Evolutionary conservation across 2,329 filamentous ascomycete species (phyloP), one percentile per base, ranked within the genome.

Genomic region (Colletotrichum lentis): DNA sequence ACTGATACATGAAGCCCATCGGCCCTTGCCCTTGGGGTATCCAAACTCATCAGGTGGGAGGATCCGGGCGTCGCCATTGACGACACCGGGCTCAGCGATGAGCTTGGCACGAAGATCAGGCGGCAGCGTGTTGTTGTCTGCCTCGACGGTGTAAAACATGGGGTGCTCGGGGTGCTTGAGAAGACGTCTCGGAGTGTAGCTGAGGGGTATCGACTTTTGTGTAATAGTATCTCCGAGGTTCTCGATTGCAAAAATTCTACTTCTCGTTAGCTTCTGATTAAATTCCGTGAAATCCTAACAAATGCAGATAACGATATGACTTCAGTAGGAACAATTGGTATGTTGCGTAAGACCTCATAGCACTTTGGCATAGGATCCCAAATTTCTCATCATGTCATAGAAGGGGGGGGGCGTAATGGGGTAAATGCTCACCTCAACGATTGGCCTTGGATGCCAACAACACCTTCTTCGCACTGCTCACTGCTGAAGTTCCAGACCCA

Each of bases 281-380:
- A 72, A 49, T 71, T 31, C 7, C 56, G 46, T 37, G 7, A 6
- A 50, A 37, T 1, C 54, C 14, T 27, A 35, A 12, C 64, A 24
- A 20, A 46, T 47, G 49, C 14, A 41, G 41, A 20, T 47, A 31
- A 46, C 49, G 73, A 69, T 58, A 68, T 64, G 70, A 70, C 81
- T 97, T 97, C 94, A 97, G 94, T 89, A 97, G 93, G 93, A 97
- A 97, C 94, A 97, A 97, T 96, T 97, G 93, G 84, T 83, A 83
- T 83, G 80, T 85, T 80, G 80, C 78, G 80, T 84, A 80, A 79
- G 73, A 75, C 85, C 85, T 89, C 86, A 88, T 83, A 68, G 83
- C 84, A 76, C 75, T 71, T 71, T 74, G 79, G 85, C 85, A 73
- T 86, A 85, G 84, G 85, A 82, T 83, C 83, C 83, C 83, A 80